A percentile compares a stretch with the other conserved stretches of the same genome.
These are phyloP conservation scores for Hypoxylon rubiginosum DNA, from an alignment of 2,329 filamentous ascomycete genomes.

Conservation along the genomic window DNA sequence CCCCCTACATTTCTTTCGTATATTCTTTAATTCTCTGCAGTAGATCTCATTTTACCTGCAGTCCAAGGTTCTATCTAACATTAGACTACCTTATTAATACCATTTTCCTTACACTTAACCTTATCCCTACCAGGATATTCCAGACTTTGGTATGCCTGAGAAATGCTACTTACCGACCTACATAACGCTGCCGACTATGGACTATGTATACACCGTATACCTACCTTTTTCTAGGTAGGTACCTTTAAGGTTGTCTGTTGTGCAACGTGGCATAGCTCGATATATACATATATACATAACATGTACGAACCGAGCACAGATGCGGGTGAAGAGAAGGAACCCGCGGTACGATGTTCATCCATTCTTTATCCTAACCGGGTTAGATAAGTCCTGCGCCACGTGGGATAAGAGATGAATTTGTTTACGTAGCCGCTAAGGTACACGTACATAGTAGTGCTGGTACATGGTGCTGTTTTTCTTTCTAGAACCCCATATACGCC, in stretches of 20 bases:
- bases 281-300: neutral
- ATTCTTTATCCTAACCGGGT: neutral
- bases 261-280: neutral
- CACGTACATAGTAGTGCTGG: neutral
- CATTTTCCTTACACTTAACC: neutral
- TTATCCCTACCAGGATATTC: neutral
- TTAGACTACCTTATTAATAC: neutral
- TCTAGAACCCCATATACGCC: neutral
- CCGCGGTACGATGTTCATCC: neutral
- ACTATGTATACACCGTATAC: neutral
- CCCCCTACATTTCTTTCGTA: neutral
- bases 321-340: no score
- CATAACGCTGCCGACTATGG: neutral
- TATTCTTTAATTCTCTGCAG: neutral
- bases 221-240: no score
- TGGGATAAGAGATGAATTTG: conserved; percentile 12
- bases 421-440: neutral
- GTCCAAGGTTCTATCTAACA: neutral
- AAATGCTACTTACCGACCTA: neutral
- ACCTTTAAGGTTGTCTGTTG: neutral
- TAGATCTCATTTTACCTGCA: neutral
- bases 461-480: neutral
- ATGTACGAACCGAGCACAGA: neutral
- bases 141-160: neutral
- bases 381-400: conserved; percentile 21